Evolutionary conservation across 2,329 filamentous ascomycete species (phyloP).

Genomic region (Pseudodiploospora longispora): DNA sequence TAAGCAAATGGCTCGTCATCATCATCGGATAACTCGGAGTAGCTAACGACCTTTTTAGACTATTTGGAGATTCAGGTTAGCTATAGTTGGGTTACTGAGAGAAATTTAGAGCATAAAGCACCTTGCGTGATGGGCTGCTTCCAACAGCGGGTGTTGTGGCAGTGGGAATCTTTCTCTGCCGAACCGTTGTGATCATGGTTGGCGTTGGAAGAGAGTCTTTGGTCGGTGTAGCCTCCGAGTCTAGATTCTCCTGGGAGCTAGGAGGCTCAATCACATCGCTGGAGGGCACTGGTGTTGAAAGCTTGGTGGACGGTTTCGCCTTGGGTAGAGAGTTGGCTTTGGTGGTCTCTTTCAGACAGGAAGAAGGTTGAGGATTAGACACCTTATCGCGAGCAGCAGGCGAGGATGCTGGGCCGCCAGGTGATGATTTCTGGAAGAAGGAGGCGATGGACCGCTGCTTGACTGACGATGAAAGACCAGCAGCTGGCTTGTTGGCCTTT

Average conservation of each 20-base stretch:
- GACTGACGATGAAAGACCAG: constrained; percentile 21
- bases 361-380: constrained; percentile 21
- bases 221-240: constrained; percentile 19
- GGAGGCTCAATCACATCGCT: constrained; percentile 64
- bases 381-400: constrained; percentile 25
- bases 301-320: constrained; percentile 34
- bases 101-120: constrained; percentile 24
- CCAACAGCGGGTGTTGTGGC: constrained; percentile 33
- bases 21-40: constrained; percentile 77
- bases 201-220: background rate
- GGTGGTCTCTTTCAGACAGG: constrained; percentile 33
- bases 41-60: constrained; percentile 58
- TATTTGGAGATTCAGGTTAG: constrained; percentile 14
- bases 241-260: constrained; percentile 60
- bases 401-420: constrained; percentile 20
- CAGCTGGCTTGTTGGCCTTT: constrained; percentile 20
- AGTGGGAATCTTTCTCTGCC: constrained; percentile 8
- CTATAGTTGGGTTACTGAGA: too few species aligned
- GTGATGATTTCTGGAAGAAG: constrained; percentile 36
- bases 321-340: constrained; percentile 34
- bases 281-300: constrained; percentile 67
- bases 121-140: constrained; percentile 76
- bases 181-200: background rate
- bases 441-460: constrained; percentile 37
- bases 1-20: constrained; percentile 57